Base-by-base conservation (phyloP, 2,329 filamentous ascomycete genomes). In the Myotisia sp. region DNA sequence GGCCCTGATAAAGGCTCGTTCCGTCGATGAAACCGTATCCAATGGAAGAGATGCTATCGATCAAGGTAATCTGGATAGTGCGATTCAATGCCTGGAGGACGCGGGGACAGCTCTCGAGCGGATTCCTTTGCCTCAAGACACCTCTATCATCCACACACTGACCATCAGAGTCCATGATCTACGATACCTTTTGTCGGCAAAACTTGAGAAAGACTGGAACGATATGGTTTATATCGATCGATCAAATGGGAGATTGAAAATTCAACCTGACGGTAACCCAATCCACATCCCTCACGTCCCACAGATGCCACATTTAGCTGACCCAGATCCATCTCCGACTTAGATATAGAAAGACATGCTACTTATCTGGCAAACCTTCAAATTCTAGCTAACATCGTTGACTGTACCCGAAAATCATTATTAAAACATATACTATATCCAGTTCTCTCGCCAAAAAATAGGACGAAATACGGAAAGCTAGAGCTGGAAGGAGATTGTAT, bases 191-290 rank as follows among this genome's bases (percentile, higher is more conserved):
- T 68, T 90, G 14, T 69, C 75, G 37, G 70, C 78, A 26, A 70
- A 72, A 6, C 68, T 90, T 24, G 69, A 72, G 27, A 64, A 66
- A 36, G 68, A 76, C n/a, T 94, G 85, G 83, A 70, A 70, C 38
- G 62, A 67, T 0, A 61, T 87, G 27, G 61, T 92, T 8, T 56
- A 64, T 1, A 56, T 85, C 12, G 72, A 87, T 47, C 54, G 63
- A 1, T 61, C 70, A 14, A 56, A 62, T 6, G 60, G 63, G 6
- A 65, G 57, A 29, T 57, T 90, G 5, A 66, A 62, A 0, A 67
- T 92, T 21, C 62, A 60, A 17, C 60, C 67, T 8, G 57, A 56
- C 12, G 57, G 64, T 17, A 52, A n/a, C n/a, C n/a, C n/a, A n/a
- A n/a, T 6, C 20, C 6, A n/a, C 2, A 5, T 6, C 13, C 20